A percentile compares a stretch with the other conserved stretches of the same genome.
Conservation (phyloP, 208 protist species). For the Crithidia fasciculata region DNA sequence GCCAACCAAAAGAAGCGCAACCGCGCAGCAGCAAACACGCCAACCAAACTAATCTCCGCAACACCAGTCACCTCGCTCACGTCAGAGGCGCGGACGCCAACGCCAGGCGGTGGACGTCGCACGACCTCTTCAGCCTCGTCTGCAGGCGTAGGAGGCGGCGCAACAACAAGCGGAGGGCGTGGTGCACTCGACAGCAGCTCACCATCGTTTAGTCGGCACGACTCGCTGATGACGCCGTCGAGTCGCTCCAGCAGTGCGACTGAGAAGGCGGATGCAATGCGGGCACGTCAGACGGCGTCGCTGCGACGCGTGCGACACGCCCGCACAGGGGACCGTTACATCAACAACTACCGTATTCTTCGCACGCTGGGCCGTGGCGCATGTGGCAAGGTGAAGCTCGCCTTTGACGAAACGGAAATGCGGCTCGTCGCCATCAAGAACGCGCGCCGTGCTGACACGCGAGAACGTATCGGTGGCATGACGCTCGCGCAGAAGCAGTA, state of each 20-base stretch:
- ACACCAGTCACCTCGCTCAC: background rate
- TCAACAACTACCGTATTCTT: constrained; percentile 79
- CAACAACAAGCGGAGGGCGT: background rate
- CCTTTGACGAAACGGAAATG: constrained; percentile 38
- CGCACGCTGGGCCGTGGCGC: constrained; percentile 64
- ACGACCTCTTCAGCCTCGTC: no score
- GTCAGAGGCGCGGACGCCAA: background rate
- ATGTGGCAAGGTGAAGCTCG: constrained; percentile 70
- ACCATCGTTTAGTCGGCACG: background rate
- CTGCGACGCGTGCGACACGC: constrained; percentile 11
- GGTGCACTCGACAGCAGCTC: no score
- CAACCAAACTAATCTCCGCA: background rate
- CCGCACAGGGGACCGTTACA: constrained; percentile 24
- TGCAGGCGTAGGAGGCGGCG: no score
- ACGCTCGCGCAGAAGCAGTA: constrained; percentile 40
- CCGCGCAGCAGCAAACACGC: background rate
- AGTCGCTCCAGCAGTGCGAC: background rate
- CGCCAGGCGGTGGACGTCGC: no score
- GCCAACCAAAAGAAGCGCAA: background rate
- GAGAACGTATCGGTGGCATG: constrained; percentile 33
- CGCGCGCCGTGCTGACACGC: constrained; percentile 58
- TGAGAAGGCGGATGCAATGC: background rate
- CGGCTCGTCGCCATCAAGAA: constrained; percentile 70
- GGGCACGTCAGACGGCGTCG: constrained; percentile 10
- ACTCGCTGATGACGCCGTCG: background rate